Percentiles rank a stretch among this genome's conserved stretches.
Conservation (phyloP, 306 rosid species). For the Astragalus membranaceus region DNA sequence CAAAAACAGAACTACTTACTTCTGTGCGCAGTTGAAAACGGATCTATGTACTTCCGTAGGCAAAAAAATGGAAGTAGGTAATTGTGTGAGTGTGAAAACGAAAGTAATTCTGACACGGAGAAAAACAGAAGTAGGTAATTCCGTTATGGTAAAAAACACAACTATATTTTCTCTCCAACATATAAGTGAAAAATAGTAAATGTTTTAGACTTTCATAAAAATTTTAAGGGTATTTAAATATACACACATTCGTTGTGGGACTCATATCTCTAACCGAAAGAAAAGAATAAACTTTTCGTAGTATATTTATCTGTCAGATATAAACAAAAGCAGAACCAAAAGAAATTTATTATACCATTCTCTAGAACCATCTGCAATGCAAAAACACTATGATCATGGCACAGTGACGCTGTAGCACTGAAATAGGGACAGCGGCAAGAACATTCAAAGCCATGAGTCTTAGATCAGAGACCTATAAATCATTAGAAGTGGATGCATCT, state of each 20-base stretch:
- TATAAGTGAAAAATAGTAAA: no score
- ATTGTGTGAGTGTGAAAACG: no score
- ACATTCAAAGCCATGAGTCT: not conserved
- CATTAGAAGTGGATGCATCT: slow-evolving; percentile 20
- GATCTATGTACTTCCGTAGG: no score
- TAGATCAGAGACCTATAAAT: slow-evolving; percentile 11
- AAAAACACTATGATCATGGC: not conserved
- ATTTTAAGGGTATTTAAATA: no score
- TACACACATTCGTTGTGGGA: slow-evolving; percentile 14
- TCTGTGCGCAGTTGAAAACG: no score
- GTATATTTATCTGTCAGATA: not conserved
- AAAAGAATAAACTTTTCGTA: slow-evolving; percentile 36
- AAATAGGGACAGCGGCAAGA: not conserved
- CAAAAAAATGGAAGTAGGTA: no score
- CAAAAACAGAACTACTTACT: no score
- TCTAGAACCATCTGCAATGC: not conserved
- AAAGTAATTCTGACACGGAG: no score
- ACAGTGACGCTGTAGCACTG: not conserved
- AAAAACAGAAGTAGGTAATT: no score
- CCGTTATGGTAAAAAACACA: no score
- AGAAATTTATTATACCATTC: not conserved
- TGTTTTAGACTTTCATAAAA: no score
- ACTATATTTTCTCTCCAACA: no score
- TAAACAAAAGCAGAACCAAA: not conserved
- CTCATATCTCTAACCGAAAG: slow-evolving; percentile 34